phyloP scores from a whole-genome alignment of 805 yeast species.

The Kluyveromyces siamensis region DNA sequence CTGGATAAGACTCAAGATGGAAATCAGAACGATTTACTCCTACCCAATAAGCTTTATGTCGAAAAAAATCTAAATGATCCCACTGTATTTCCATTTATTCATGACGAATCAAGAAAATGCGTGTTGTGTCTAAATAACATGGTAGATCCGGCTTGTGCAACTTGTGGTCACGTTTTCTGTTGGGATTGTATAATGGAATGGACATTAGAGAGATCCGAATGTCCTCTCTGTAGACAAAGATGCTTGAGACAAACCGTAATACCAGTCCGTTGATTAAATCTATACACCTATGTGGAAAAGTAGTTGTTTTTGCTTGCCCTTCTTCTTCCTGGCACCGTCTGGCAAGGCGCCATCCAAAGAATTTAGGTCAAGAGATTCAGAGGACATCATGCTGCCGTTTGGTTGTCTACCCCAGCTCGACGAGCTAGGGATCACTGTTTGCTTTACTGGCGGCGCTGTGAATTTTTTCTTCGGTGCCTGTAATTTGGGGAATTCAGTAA shows the following conservation, averaged over 20 bases:
- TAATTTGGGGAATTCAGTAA: slow-evolving; percentile 1
- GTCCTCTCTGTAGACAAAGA: slow-evolving; percentile 7
- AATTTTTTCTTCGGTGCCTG: slow-evolving; percentile 10
- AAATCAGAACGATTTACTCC: not conserved
- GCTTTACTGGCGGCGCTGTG: slow-evolving; percentile 53
- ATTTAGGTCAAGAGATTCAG: slow-evolving; percentile 7
- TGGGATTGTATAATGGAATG: slow-evolving; percentile 89
- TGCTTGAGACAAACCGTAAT: slow-evolving; percentile 15
- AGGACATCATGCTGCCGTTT: not conserved
- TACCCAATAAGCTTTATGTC: not conserved
- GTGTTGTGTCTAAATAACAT: slow-evolving; percentile 76
- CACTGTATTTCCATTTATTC: slow-evolving; percentile 52
- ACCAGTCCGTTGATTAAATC: slow-evolving; percentile 13
- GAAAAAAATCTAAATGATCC: slow-evolving; percentile 45
- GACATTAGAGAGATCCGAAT: slow-evolving; percentile 79
- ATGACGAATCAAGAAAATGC: slow-evolving; percentile 63
- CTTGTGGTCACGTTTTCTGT: slow-evolving; percentile 90
- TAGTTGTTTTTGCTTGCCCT: slow-evolving; percentile 44
- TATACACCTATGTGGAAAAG: slow-evolving; percentile 43
- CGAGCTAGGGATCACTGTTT: slow-evolving; percentile 27
- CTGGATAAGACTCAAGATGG: not conserved
- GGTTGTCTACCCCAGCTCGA: slow-evolving; percentile 28
- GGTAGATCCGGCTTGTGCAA: slow-evolving; percentile 75
- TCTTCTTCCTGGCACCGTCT: slow-evolving; percentile 29
- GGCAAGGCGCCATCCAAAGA: slow-evolving; percentile 15